Base-by-base conservation (phyloP, 2,329 filamentous ascomycete genomes). In the Verticillium zaregamsianum region DNA sequence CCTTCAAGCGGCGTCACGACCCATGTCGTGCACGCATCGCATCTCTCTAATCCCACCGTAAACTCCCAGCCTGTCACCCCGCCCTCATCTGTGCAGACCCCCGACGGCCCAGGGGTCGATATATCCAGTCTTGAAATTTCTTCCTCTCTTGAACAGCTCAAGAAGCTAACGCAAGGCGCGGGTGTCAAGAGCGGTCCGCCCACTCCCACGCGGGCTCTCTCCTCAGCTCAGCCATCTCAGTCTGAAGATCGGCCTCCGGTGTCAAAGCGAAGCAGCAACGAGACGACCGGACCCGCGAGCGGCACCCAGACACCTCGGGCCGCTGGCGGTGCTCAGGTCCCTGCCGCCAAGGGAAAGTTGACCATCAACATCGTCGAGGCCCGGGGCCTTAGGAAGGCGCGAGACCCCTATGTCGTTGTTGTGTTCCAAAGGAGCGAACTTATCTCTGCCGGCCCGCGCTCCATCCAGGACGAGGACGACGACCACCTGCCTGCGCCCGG, bases 341-440 rank as follows among this genome's bases (percentile, higher is more conserved):
- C 89, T 11, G 80, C 88, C 25, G 83, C 92, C 25, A 94, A 92
- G 74, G 95, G 95, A 62, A 97, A 95, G 75, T 82, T 99, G 61
- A 91, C 89, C 37, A 91, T 99, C 69, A 93, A 91, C 72, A 95
- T 99, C 60, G 83, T 88, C 58, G 92, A 97, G 74, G 95, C 90
- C 57, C 86, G 92, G 69, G 92, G 91, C 11, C 78, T 99, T 59
- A 86, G 90, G 64, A 91, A 88, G 62, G 92, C 92, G 72, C 87
- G 88, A 63, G 92, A 97, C 70, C 95, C 95, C 1, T 99, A 99
- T 70, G 92, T 97, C 59, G 93, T 99, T 12, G 96, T 91, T 63
- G 93, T 97, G 31, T 99, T 98, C 71, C 95, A 99, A 74, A 91
- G 92, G 74, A 97, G 94, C 71, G 95, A 99, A 75, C 90, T 96